Percentiles rank a stretch among this genome's conserved stretches.
phyloP scores from a whole-genome alignment of 1,284 basidiomycete genomes.

The Dichomitus squalens region DNA sequence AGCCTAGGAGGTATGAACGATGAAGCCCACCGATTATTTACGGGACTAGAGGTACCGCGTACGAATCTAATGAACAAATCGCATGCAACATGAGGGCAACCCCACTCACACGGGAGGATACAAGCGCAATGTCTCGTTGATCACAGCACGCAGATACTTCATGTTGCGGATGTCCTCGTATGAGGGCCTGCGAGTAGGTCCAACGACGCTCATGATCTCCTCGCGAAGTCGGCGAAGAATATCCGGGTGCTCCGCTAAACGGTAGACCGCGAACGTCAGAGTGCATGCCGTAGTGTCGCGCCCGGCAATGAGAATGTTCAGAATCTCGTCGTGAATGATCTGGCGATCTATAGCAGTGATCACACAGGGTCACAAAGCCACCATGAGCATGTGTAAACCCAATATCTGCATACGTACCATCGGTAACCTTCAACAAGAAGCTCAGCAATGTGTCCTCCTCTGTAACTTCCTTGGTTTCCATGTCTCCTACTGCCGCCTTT shows the following conservation, averaged over 20 bases:
- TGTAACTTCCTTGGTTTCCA: conserved; percentile 25
- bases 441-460: conserved; percentile 52
- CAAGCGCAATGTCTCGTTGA: conserved; percentile 58
- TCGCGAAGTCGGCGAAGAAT: conserved; percentile 37
- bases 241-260: conserved; percentile 39
- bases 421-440: conserved; percentile 50
- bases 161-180: conserved; percentile 43
- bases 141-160: conserved; percentile 44
- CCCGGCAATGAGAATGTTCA: conserved; percentile 40
- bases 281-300: conserved; percentile 42
- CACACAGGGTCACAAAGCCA: not conserved
- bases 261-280: conserved; percentile 41
- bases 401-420: conserved; percentile 36
- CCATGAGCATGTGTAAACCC: not conserved
- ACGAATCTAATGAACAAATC: not conserved
- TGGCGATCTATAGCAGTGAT: conserved; percentile 20
- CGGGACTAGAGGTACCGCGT: conserved; percentile 39
- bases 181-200: conserved; percentile 34
- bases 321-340: conserved; percentile 37
- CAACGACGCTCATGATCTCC: conserved; percentile 40
- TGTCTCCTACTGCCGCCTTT: conserved; percentile 2
- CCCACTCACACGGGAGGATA: conserved; percentile 58
- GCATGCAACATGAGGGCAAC: not conserved
- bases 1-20: not conserved
- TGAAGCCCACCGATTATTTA: conserved; percentile 43